Evolutionary conservation across 2,329 filamentous ascomycete genomes (phyloP), one percentile per base, ranked within the genome.

Genomic region (Cryphonectria nitschkei): DNA sequence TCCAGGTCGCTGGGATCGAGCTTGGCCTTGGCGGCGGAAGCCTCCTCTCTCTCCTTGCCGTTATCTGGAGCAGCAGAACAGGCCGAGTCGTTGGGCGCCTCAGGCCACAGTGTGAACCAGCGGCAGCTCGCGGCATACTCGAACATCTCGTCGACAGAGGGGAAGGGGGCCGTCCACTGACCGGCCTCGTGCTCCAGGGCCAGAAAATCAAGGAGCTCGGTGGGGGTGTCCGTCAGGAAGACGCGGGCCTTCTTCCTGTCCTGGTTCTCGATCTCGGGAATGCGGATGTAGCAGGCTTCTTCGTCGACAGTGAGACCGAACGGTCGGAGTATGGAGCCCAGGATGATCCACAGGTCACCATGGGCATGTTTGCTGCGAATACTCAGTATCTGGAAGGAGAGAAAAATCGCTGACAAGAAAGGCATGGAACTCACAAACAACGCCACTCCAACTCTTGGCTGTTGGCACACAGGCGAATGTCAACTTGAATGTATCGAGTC

Each of bases 301-400:
- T 93, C 87, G 74, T 89, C 90, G 34, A 89, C 81, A 0, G 88
- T 92, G 9, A 96, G 85, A 1, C 92, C 92, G 50, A 89, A 86
- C 0, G 85, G 86, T 0, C 90, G 86, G 73, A 93, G 88, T 11
- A 85, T 87, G 26, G 86, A 83, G 6, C 92, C 91, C 0, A 95
- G 77, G 11, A 89, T 77, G 71, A 88, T 91, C 85, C 90, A 90
- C 0, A 89, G 70, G 75, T 95, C 93, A n/a, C 92, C 91, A 75
- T 95, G 93, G 0, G 88, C 86, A 54, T 91, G 84, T 74, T 88
- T 88, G 80, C 70, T 72, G 46, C 22, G n/a, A 14, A 41, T 19
- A 9, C n/a, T n/a, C n/a, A 41, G 61, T 19, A 8, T 43, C 7
- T 2, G 3, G 34, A 14, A 14, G 5, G 29, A 41, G 11, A 63